Conservation (phyloP, 495 filamentous ascomycete genomes). For the Penicillium samsonianum region DNA sequence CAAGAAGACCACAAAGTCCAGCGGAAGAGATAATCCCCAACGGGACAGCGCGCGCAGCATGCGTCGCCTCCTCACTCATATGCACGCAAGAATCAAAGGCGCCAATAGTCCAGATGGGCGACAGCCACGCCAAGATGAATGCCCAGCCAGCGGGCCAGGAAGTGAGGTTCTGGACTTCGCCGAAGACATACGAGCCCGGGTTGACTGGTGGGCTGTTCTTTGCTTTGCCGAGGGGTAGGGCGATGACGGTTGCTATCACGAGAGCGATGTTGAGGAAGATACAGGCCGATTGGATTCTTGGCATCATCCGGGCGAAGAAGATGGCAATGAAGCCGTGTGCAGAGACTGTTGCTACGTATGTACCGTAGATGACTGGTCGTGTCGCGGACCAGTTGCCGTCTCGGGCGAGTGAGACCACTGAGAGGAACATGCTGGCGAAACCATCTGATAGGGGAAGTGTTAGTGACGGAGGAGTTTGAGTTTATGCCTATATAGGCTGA, state of each 20-base stretch:
- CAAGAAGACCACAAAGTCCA: slow-evolving; percentile 48
- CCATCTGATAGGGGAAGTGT: slow-evolving; percentile 37
- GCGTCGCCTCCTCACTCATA: slow-evolving; percentile 65
- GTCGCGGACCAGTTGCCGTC: slow-evolving; percentile 65
- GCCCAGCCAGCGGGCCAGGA: slow-evolving; percentile 63
- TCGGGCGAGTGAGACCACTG: slow-evolving; percentile 59
- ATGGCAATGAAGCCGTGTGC: slow-evolving; percentile 60
- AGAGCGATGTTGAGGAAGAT: slow-evolving; percentile 64
- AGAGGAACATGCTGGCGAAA: slow-evolving; percentile 54
- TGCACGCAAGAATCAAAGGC: slow-evolving; percentile 57
- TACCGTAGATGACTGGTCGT: slow-evolving; percentile 60
- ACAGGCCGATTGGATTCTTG: slow-evolving; percentile 63
- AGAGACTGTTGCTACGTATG: slow-evolving; percentile 60
- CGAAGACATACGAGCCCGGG: slow-evolving; percentile 42
- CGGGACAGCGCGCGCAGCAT: slow-evolving; percentile 63
- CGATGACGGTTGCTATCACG: slow-evolving; percentile 64
- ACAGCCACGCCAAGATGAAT: slow-evolving; percentile 66
- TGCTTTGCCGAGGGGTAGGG: slow-evolving; percentile 59
- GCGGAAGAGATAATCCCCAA: slow-evolving; percentile 55
- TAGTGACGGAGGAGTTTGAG: background rate
- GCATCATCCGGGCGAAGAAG: slow-evolving; percentile 60
- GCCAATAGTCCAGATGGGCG: slow-evolving; percentile 69
- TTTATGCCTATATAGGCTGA: background rate
- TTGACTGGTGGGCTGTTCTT: slow-evolving; percentile 37
- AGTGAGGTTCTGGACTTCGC: slow-evolving; percentile 53